Evolutionary conservation across 1,284 basidiomycete genomes (phyloP), one percentile per base, ranked within the genome.

Genomic region (Apiotrichum gamsii): DNA sequence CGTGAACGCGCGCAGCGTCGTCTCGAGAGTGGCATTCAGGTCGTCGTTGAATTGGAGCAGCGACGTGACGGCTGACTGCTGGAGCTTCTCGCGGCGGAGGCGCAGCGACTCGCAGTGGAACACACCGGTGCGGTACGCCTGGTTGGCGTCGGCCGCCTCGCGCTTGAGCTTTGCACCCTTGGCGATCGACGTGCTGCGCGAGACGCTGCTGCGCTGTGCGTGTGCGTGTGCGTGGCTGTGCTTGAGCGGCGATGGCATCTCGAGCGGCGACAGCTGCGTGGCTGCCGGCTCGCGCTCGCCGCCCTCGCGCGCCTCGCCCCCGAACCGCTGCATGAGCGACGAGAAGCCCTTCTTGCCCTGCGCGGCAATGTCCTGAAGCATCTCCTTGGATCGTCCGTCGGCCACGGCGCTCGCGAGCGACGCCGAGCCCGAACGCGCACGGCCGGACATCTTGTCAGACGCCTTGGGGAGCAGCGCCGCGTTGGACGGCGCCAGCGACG

Each of bases 141-240:
- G 87, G 71, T 97, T 93, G 84, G 91, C 89, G 68, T 94, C 90
- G 40, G 94, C 91, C 3, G 87, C 84, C 57, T 95, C 91, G 42
- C 90, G 77, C 74, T 90, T 93, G 10, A 84, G 80, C 46, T 85
- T 83, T 28, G 88, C 85, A 28, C 80, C 78, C 49, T 83, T 80
- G 54, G 90, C 73, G 1, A 86, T 59, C 23, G 52, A 81, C 49
- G 58, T 59, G 21, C 53, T 49, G 18, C 39, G 39, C 18, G 33
- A 39, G 25, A 33, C 25, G 31, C 33, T 47, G 32, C 24, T 23
- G 16, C 30, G 30, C 8, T 25, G 36, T 6, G 8, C 25, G 11
- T 28, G 25, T 6, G 11, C 25, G 11, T 28, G 25, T 6, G 8
- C 25, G 36, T 43, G 45, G 5, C 24, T 13, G 36, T 40, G 35